Percentiles rank a stretch among this genome's conserved stretches.
Evolutionary conservation across 139 green algal genomes (phyloP).

Genomic region (Micractinium conductrix): DNA sequence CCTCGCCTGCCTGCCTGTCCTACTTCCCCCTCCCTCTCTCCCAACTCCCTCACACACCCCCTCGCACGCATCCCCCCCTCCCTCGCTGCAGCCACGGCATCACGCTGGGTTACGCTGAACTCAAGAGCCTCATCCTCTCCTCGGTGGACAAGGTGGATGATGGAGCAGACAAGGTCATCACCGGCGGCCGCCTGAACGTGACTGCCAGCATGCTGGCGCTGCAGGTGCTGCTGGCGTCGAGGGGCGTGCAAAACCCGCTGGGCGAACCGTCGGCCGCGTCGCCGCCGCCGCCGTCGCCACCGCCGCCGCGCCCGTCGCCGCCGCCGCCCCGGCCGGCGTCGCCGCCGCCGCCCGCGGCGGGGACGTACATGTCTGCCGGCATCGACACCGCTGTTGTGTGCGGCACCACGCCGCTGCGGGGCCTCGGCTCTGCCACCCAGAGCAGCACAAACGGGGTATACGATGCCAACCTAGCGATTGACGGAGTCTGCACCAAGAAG

Average conservation of each 20-base stretch:
- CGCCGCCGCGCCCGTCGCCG: not conserved
- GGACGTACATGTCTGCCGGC: not conserved
- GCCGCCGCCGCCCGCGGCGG: too few relatives aligned
- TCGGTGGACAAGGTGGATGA: constrained; percentile 8
- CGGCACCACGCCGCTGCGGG: constrained; percentile 28
- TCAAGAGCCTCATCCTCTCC: constrained; percentile 9
- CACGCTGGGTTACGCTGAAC: not conserved
- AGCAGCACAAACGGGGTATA: not conserved
- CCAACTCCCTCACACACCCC: not conserved
- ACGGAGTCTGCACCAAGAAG: constrained; percentile 38
- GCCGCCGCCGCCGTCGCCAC: not conserved
- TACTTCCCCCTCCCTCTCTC: too few relatives aligned
- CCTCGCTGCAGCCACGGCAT: constrained; percentile 2
- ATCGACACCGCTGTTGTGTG: not conserved
- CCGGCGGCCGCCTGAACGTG: constrained; percentile 14
- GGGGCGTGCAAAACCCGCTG: not conserved
- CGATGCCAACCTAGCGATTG: constrained; percentile 14
- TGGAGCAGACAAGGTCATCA: constrained; percentile 13
- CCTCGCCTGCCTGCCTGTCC: not conserved
- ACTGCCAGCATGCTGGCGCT: not conserved
- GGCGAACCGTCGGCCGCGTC: not conserved
- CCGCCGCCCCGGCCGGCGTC: not conserved
- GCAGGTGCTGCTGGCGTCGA: not conserved
- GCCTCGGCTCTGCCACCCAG: constrained; percentile 21
- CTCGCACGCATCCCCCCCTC: not conserved